Base-by-base conservation (phyloP, 352 stramenopile species). In the Phytopythium boreale region DNA sequence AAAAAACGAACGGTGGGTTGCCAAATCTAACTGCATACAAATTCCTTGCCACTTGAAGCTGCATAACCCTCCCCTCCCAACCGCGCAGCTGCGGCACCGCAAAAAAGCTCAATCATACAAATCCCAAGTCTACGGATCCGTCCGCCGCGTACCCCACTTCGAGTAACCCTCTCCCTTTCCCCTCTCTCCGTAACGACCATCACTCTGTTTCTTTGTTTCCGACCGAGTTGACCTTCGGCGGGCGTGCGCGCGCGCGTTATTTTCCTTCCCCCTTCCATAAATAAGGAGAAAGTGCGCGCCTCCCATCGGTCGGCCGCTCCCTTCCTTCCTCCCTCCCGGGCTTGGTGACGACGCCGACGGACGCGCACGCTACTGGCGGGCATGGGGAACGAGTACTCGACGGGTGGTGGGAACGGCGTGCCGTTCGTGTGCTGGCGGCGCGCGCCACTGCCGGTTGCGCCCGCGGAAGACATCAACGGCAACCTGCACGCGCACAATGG, bases 351-450 rank as follows among this genome's bases (percentile, higher is more conserved):
- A 29, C 46, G 46, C n/a, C 46, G 24, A 5, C 34, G 10, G 34
- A 39, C 34, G 6, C 29, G 29, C 29, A 7, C 1, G 11, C 34
- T 39, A 14, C 7, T 15, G 34, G 34, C 24, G 31, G 53, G 9
- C 56, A 87, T 87, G 78, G 78, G 78, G 58, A 87, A 87, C 69
- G 78, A 87, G 61, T 72, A 87, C 63, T 87, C 78, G 26, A 83
- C 71, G 27, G 64, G 62, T 15, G 66, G 64, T 37, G 64, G 71
- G 22, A 78, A 86, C 60, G 83, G 83, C 61, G 68, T 89, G n/a
- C 83, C 83, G 8, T 92, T 92, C 67, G 79, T 92, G 39, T 74
- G 71, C 17, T 92, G 83, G 83, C 74, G 74, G 46, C 72, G 64
- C 58, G 76, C 27, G 41, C 59, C 71, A 37, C n/a, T 26, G 49